Evolutionary conservation across 225 moss, liverwort and hornwort genomes (phyloP).

Genomic region (Pseudisothecium myosuroides): DNA sequence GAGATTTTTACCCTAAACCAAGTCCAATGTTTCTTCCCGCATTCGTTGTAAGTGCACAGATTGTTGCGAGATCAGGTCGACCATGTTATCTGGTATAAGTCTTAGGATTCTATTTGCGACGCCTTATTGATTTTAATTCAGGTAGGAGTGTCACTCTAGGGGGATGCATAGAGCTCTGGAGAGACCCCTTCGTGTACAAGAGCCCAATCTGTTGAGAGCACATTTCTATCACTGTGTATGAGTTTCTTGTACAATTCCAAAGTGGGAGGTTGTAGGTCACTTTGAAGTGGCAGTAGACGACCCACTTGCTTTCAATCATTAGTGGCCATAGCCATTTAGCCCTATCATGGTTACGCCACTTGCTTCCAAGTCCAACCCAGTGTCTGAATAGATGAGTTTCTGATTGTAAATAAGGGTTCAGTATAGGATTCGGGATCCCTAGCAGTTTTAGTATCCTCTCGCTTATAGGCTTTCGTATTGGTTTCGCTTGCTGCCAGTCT

Average conservation of each 20-base stretch:
- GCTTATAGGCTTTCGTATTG: not conserved
- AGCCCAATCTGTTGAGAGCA: not conserved
- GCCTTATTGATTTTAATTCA: no score
- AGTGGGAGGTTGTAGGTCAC: not conserved
- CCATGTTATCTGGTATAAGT: not conserved
- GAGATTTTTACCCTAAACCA: not conserved
- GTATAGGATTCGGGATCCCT: not conserved
- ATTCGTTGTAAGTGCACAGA: not conserved
- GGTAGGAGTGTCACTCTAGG: not conserved
- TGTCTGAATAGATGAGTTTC: not conserved
- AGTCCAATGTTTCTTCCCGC: not conserved
- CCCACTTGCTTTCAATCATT: not conserved
- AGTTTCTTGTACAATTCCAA: not conserved
- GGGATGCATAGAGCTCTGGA: not conserved
- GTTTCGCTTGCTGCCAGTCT: not conserved
- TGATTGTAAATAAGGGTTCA: not conserved
- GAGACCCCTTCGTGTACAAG: not conserved
- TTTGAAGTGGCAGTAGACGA: no score
- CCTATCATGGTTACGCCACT: not conserved
- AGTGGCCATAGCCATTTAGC: not conserved
- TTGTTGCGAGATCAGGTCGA: not conserved
- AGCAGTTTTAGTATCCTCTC: not conserved
- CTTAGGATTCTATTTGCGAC: not conserved
- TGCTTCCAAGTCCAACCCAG: not conserved
- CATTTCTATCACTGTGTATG: not conserved